Conservation (phyloP, 2,329 filamentous ascomycete genomes). For the Aspergillus ochraceoroseus region DNA sequence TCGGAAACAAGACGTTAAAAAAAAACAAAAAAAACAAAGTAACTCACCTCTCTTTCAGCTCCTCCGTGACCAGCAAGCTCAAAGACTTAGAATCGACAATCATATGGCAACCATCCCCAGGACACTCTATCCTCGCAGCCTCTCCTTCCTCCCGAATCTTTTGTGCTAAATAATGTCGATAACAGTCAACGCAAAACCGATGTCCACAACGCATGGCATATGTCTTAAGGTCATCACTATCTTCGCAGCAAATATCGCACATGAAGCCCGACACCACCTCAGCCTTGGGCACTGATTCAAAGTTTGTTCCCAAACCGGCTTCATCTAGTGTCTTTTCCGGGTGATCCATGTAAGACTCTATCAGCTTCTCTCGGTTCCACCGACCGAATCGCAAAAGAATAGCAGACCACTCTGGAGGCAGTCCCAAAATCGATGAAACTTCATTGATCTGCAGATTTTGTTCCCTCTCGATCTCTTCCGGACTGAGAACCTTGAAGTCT, state of each 20-base stretch:
- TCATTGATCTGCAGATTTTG: slow-evolving; percentile 84
- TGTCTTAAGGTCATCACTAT: slow-evolving; percentile 67
- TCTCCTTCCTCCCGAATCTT: slow-evolving; percentile 96
- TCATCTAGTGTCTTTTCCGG: slow-evolving; percentile 73
- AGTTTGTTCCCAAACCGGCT: slow-evolving; percentile 69
- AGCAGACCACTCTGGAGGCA: slow-evolving; percentile 81
- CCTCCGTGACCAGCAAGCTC: slow-evolving; percentile 62
- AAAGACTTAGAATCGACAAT: slow-evolving; percentile 89
- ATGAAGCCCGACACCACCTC: slow-evolving; percentile 69
- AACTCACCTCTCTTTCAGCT: slow-evolving; percentile 52
- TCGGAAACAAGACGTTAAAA: not conserved
- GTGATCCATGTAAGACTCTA: slow-evolving; percentile 94
- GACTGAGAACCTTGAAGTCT: slow-evolving; percentile 74
- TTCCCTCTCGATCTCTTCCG: slow-evolving; percentile 73
- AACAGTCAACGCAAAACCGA: slow-evolving; percentile 88
- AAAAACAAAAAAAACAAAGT: slow-evolving; percentile 11
- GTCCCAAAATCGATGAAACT: slow-evolving; percentile 83
- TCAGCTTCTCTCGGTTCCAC: slow-evolving; percentile 94
- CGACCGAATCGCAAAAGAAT: slow-evolving; percentile 83
- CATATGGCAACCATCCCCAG: slow-evolving; percentile 76
- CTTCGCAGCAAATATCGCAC: slow-evolving; percentile 96
- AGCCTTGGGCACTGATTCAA: slow-evolving; percentile 60
- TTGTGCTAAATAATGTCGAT: slow-evolving; percentile 80
- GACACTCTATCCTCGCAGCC: slow-evolving; percentile 89
- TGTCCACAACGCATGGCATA: slow-evolving; percentile 96